A percentile compares a stretch with the other conserved stretches of the same genome.
phyloP scores from a whole-genome alignment of 768 basidiomycete genomes.

The Gelatoporia subvermispora region DNA sequence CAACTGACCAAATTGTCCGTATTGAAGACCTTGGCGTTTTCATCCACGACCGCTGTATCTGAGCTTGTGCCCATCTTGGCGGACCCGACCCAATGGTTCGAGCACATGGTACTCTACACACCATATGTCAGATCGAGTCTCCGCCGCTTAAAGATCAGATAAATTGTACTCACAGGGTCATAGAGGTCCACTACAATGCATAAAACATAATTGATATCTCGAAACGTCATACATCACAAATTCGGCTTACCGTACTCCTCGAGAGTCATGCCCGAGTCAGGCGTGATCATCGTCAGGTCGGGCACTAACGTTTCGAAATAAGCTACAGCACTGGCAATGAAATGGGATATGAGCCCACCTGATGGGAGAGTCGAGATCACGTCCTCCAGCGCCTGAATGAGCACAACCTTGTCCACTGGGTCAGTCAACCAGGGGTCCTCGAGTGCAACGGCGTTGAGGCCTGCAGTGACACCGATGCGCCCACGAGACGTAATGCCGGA shows the following conservation, averaged over 20 bases:
- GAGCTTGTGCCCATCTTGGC: slow-evolving; percentile 39
- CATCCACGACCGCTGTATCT: slow-evolving; percentile 45
- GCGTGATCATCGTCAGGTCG: slow-evolving; percentile 51
- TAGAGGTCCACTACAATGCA: slow-evolving; percentile 25
- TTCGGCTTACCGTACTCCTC: slow-evolving; percentile 42
- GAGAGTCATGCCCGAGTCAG: slow-evolving; percentile 54
- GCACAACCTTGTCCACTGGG: slow-evolving; percentile 46
- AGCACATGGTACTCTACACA: slow-evolving; percentile 36
- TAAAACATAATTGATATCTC: background rate
- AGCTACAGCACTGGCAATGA: slow-evolving; percentile 2
- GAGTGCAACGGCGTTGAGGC: slow-evolving; percentile 42
- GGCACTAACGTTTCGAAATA: slow-evolving; percentile 42
- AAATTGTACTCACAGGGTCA: background rate
- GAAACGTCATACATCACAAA: slow-evolving; percentile 15
- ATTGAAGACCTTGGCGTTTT: slow-evolving; percentile 49
- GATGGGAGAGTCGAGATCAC: slow-evolving; percentile 36
- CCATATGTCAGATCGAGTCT: background rate
- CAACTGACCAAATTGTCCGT: slow-evolving; percentile 33
- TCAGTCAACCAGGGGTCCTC: slow-evolving; percentile 57
- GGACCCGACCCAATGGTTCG: slow-evolving; percentile 64
- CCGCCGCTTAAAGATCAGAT: too few species aligned
- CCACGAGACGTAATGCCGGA: slow-evolving; percentile 58
- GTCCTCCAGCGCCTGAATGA: slow-evolving; percentile 48
- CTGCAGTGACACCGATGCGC: slow-evolving; percentile 53
- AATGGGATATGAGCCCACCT: slow-evolving; percentile 27